Evolutionary conservation across 1,284 basidiomycete species (phyloP), one percentile per base, ranked within the genome.

Genomic region (Austroboletus novae-zelandiae): DNA sequence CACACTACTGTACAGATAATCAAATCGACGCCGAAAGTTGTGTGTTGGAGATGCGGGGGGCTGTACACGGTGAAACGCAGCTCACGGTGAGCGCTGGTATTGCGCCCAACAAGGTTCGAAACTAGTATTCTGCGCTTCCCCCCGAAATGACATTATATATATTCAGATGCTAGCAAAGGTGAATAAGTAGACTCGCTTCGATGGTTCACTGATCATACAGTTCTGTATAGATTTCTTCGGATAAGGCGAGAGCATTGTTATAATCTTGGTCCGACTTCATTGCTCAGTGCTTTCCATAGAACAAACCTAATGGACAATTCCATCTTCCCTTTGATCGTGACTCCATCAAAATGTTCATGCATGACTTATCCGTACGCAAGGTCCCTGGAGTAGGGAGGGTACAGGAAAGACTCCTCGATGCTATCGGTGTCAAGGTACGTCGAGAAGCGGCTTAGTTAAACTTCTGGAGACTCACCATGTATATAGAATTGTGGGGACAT

Each of bases 21-120:
- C 65, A 74, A 10, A 64, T 94, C 49, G 76, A 77, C 1, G 80
- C 87, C 0, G 83, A 83, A 18, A 83, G 86, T 30, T 93, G 92
- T 55, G 91, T 97, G 3, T 70, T 79, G 43, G 75, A 89, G 55
- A 86, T 98, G 71, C 80, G 94, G 13, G 75, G 75, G 13, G 74
- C 75, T 40, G 88, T 96, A 2, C 77, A 84, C 53, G 74, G 75
- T 18, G 86, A 89, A 68, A 96, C 93, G 0, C 80, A 82, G 42
- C 71, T 99, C 47, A 98, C 96, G 5, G 93, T 94, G 47, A 95
- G 92, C 57, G 94, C 94, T 27, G 97, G 92, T 18, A 94, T 95
- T 51, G 93, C 93, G 0, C 88, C 93, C 0, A 96, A 90, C 64
- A 89, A 84, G 76, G 89, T 85, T 57, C 17, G 63, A 60, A 40